Base-by-base conservation (phyloP, 805 yeast genomes). In the Cephaloascus fragrans region DNA sequence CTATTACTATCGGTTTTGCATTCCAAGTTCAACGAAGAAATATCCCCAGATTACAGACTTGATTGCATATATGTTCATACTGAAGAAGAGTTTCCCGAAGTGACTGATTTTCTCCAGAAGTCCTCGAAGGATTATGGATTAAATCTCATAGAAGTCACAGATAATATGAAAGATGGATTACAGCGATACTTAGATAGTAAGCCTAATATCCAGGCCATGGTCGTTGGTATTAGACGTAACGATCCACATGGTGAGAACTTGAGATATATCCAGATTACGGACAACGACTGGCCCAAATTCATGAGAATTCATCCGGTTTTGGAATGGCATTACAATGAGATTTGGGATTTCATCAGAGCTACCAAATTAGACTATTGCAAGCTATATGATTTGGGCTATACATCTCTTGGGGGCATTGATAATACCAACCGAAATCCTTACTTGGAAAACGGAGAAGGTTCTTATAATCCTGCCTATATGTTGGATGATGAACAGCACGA, bases 211-310 rank as follows among this genome's bases (percentile, higher is more conserved):
- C 71, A 75, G 50, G 82, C 90, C 3, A 79, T 93, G 0, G 69
- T 90, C 19, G 90, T 93, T 3, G 98, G 98, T 0, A 85, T 87
- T 23, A 68, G 98, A 39, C 70, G 83, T 41, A 77, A 86, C 2
- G 98, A 93, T 54, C 97, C 98, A 0, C 84, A 71, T 57, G 93
- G 95, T 0, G 64, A 62, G 2, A 47, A 62, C 17, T 62, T 90
- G 35, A 44, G 62, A 19, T 68, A 73, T 35, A 71, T 85, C 38
- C 94, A 87, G 52, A 58, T 52, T 32, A 93, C 98, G 0, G 96
- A 90, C 52, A 80, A 79, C 42, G 79, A 87, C 41, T 93, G 97
- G 97, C 98, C 98, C 3, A 62, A 68, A 19, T 90, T 93, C 53
- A 59, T 80, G 45, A 61, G 98, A 37, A 65, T 89, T 3, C 95